Percentiles rank a stretch among this genome's conserved stretches.
phyloP scores from a whole-genome alignment of 768 basidiomycete species.

The Rhizopogon rudus region DNA sequence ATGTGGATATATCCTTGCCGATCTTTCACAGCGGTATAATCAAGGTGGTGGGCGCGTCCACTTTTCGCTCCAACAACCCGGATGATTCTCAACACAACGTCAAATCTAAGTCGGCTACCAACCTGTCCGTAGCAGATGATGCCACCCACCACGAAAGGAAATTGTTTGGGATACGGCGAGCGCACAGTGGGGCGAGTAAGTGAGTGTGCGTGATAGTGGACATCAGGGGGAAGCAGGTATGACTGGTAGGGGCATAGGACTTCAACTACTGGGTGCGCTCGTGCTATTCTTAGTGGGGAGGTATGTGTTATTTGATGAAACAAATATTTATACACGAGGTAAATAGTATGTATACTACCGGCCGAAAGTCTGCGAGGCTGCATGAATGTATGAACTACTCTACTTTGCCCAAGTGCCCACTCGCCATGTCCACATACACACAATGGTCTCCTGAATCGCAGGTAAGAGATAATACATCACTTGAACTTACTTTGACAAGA shows the following conservation, averaged over 20 bases:
- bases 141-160: neutral
- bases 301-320: neutral
- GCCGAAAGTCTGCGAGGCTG: too few relatives aligned
- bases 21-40: conserved; percentile 40
- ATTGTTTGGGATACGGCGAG: conserved; percentile 8
- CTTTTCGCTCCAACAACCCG: conserved; percentile 26
- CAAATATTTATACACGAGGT: neutral
- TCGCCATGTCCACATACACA: too few relatives aligned
- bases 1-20: neutral
- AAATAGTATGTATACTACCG: too few relatives aligned
- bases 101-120: conserved; percentile 4
- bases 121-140: neutral
- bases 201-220: neutral
- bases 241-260: too few relatives aligned
- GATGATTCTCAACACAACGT: conserved; percentile 5
- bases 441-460: too few relatives aligned
- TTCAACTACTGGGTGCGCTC: neutral
- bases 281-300: neutral
- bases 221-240: neutral
- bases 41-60: conserved; percentile 44
- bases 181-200: neutral
- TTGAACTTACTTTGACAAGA: too few relatives aligned
- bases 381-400: too few relatives aligned
- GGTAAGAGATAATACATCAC: too few relatives aligned
- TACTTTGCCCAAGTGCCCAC: too few relatives aligned